Conservation (phyloP, 2,329 filamentous ascomycete species). For the Aspergillus brasiliensis region DNA sequence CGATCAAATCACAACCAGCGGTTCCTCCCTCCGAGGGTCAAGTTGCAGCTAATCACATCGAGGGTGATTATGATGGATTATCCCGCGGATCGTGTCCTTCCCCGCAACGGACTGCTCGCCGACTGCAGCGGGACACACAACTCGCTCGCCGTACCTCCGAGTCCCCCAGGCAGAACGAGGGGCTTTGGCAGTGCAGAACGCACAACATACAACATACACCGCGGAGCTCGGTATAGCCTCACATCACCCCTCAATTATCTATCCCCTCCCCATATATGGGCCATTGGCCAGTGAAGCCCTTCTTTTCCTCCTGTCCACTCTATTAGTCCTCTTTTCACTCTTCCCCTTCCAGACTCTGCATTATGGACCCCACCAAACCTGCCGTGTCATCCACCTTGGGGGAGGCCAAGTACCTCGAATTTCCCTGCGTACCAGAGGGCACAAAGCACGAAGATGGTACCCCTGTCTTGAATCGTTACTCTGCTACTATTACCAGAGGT, state of each 20-base stretch:
- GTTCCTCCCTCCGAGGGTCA: background rate
- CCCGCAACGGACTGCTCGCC: conserved; percentile 22
- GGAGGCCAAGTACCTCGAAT: conserved; percentile 58
- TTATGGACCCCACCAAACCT: conserved; percentile 28
- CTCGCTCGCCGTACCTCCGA: conserved; percentile 25
- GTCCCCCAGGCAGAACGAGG: conserved; percentile 17
- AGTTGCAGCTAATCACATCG: conserved; percentile 3
- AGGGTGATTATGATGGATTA: conserved; percentile 9
- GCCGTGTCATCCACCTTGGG: conserved; percentile 35
- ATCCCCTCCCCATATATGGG: conserved; percentile 11
- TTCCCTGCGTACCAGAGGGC: conserved; percentile 57
- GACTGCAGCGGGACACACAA: conserved; percentile 27
- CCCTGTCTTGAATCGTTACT: conserved; percentile 80
- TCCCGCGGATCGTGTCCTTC: conserved; percentile 10
- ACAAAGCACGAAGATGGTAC: conserved; percentile 58
- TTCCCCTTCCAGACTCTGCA: background rate
- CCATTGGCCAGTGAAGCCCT: conserved; percentile 15
- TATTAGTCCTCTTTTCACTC: background rate
- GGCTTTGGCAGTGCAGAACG: conserved; percentile 24
- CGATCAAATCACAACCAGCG: background rate
- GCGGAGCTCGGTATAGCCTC: conserved; percentile 10
- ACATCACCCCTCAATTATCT: conserved; percentile 22
- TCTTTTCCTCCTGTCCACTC: background rate
- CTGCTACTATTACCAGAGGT: conserved; percentile 74
- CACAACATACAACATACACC: conserved; percentile 11